A percentile compares a stretch with the other conserved stretches of the same genome.
phyloP scores from a whole-genome alignment of 495 filamentous ascomycete genomes.

The Sordaria brevicollis region DNA sequence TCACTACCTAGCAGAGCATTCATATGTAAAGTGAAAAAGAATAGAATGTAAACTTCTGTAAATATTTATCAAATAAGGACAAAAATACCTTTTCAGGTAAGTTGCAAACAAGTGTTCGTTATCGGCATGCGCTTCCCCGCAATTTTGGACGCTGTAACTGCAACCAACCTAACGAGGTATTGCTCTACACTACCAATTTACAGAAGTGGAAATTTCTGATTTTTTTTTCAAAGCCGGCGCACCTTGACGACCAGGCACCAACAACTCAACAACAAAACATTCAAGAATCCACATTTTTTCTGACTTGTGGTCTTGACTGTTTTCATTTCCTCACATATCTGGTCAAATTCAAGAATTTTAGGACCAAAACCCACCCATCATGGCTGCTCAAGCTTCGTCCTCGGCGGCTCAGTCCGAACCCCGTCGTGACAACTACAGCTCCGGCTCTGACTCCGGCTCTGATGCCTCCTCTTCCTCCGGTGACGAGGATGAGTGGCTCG shows the following conservation, averaged over 20 bases:
- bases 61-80: not conserved
- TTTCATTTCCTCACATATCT: not conserved
- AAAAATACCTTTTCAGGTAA: not conserved
- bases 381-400: not conserved
- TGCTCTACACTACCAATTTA: not conserved
- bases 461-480: slow-evolving; percentile 14
- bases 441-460: slow-evolving; percentile 2
- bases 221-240: not conserved
- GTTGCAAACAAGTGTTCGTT: not conserved
- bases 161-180: not conserved
- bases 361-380: not conserved
- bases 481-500: slow-evolving; percentile 70
- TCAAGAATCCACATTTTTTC: not conserved
- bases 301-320: not conserved
- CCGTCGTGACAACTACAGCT: slow-evolving; percentile 2
- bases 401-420: slow-evolving; percentile 1
- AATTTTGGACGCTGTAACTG: not conserved
- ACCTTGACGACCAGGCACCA: not conserved
- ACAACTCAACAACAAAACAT: not conserved
- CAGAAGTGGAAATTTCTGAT: not conserved
- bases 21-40: not conserved
- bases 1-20: not conserved
- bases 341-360: not conserved
- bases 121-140: not conserved
- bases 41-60: not conserved